Conservation (phyloP, 371 early-diverging fungal genomes). For the Smittium culicis region DNA sequence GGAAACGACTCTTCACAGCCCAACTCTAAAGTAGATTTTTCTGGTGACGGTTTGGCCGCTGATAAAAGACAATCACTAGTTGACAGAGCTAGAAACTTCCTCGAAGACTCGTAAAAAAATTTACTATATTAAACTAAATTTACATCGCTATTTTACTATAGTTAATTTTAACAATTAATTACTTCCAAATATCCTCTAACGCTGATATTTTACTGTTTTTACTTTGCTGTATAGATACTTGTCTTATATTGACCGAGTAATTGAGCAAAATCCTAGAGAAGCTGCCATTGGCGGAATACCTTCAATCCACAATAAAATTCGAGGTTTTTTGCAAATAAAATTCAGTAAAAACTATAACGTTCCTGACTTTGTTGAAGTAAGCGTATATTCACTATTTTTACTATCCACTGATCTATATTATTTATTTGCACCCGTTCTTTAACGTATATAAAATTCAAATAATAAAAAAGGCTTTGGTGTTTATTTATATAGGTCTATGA, state of each 20-base stretch:
- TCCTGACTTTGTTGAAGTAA: conserved; percentile 38
- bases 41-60: background rate
- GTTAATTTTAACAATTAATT: background rate
- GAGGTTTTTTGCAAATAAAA: conserved; percentile 48
- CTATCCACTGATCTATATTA: background rate
- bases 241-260: conserved; percentile 40
- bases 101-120: conserved; percentile 16
- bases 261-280: conserved; percentile 42
- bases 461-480: background rate
- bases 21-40: background rate
- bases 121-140: background rate
- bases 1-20: background rate
- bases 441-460: too few relatives aligned
- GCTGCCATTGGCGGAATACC: conserved; percentile 59
- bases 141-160: background rate
- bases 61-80: conserved; percentile 11
- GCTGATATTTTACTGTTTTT: background rate
- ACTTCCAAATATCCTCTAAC: background rate
- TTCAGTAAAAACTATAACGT: conserved; percentile 38
- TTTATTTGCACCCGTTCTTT: too few relatives aligned
- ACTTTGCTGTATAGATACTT: conserved; percentile 18
- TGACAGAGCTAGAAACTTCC: conserved; percentile 20
- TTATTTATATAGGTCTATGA: conserved; percentile 34
- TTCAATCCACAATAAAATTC: conserved; percentile 42
- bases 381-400: background rate